Evolutionary conservation across 768 basidiomycete species (phyloP).

Genomic region (Suillus sp.): DNA sequence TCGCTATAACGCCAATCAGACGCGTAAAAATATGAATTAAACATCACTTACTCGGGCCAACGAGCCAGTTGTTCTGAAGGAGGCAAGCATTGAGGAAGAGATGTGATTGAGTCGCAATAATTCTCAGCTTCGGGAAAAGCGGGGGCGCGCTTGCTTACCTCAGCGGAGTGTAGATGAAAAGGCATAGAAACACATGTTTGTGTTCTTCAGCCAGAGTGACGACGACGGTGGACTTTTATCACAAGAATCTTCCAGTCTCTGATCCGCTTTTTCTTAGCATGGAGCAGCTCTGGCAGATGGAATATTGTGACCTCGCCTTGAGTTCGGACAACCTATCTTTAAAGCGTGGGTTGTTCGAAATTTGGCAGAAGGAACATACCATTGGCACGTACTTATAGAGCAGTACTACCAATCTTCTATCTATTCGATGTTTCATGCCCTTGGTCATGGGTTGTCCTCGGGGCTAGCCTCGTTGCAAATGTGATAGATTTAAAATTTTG

Average conservation of each 20-base stretch:
- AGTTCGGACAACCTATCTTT: slow-evolving; percentile 65
- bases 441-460: slow-evolving; percentile 20
- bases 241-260: slow-evolving; percentile 68
- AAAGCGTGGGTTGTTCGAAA: slow-evolving; percentile 67
- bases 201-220: slow-evolving; percentile 57
- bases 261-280: slow-evolving; percentile 44
- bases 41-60: slow-evolving; percentile 57
- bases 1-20: slow-evolving; percentile 36
- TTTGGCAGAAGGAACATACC: slow-evolving; percentile 73
- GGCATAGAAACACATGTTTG: slow-evolving; percentile 14
- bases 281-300: slow-evolving; percentile 66
- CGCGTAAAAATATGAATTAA: neutral
- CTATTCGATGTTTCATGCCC: slow-evolving; percentile 6
- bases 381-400: neutral
- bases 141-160: slow-evolving; percentile 35
- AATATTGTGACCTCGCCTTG: slow-evolving; percentile 61
- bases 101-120: slow-evolving; percentile 12
- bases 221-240: slow-evolving; percentile 68
- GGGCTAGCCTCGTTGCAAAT: slow-evolving; percentile 21
- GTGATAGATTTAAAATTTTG: neutral
- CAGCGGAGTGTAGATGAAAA: slow-evolving; percentile 36
- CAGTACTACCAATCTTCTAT: slow-evolving; percentile 3
- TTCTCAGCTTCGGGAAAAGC: slow-evolving; percentile 20
- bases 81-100: slow-evolving; percentile 57
- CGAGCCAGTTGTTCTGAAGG: slow-evolving; percentile 63